These are phyloP conservation scores for Alopecurus myosuroides DNA, from an alignment of 176 grass and related monocot genomes.

Conservation along the genomic window DNA sequence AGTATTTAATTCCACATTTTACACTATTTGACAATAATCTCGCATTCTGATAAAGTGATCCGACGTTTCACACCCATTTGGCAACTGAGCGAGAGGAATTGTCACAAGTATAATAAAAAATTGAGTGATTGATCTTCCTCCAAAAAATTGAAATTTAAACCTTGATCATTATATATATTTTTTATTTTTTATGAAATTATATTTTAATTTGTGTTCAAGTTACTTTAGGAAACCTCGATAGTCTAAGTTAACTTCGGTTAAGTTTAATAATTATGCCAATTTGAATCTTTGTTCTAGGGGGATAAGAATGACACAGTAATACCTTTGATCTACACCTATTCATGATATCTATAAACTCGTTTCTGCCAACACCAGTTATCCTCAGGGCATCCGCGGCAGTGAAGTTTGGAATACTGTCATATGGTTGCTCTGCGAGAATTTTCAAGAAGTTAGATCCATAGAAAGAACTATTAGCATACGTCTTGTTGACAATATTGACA, in stretches of 20 bases:
- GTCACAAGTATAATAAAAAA: not conserved
- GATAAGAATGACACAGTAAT: not conserved
- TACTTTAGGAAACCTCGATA: too few species aligned
- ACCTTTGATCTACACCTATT: conserved; percentile 99
- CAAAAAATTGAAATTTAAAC: not conserved
- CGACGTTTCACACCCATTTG: not conserved
- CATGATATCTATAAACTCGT: conserved; percentile 99
- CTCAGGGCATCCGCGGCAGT: conserved; percentile 87
- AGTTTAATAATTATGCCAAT: not conserved
- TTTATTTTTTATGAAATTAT: not conserved
- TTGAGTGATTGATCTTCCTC: not conserved
- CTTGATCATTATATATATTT: not conserved
- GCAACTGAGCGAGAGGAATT: not conserved
- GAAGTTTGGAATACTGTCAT: conserved; percentile 97
- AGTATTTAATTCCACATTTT: not conserved
- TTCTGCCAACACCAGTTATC: conserved; percentile 85
- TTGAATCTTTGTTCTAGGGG: not conserved
- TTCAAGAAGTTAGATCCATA: conserved; percentile 23
- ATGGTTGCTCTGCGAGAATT: conserved; percentile 87
- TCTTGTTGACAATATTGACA: not conserved
- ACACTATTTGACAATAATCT: not conserved
- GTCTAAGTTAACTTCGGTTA: not conserved
- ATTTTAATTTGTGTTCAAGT: not conserved
- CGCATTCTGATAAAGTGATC: not conserved
- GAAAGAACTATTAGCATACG: not conserved